Percentiles rank a stretch among this genome's conserved stretches.
These are phyloP conservation scores for Coniella lustricola DNA, from an alignment of 2,329 filamentous ascomycete species.

Conservation along the genomic window DNA sequence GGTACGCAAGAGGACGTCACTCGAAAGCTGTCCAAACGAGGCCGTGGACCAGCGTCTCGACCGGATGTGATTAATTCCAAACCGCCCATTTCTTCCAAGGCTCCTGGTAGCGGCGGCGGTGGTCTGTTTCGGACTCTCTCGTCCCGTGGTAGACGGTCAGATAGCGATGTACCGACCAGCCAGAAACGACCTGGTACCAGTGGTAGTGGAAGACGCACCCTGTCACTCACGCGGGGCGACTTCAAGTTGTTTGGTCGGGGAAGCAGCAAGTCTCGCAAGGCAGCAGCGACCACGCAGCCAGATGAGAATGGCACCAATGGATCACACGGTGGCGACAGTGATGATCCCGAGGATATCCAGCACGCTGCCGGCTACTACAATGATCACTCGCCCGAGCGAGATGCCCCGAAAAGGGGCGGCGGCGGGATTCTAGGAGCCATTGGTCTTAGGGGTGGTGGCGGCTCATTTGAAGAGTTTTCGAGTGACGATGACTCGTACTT, in stretches of 20 bases:
- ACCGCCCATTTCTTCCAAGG: slow-evolving; percentile 40
- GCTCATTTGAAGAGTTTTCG: slow-evolving; percentile 39
- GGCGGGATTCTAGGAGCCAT: slow-evolving; percentile 13
- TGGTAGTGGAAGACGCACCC: slow-evolving; percentile 47
- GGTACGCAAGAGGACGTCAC: slow-evolving; percentile 25
- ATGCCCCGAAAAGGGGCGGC: not conserved
- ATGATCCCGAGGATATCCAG: slow-evolving; percentile 28
- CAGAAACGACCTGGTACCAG: slow-evolving; percentile 29
- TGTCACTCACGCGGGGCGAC: slow-evolving; percentile 54
- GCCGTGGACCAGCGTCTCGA: slow-evolving; percentile 25
- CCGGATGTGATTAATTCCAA: slow-evolving; percentile 38
- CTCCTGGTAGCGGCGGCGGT: slow-evolving; percentile 20
- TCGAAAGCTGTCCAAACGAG: slow-evolving; percentile 36
- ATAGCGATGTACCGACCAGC: slow-evolving; percentile 22
- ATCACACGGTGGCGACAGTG: slow-evolving; percentile 37
- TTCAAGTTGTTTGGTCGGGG: slow-evolving; percentile 37
- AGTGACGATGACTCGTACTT: slow-evolving; percentile 54
- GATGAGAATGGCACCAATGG: slow-evolving; percentile 52
- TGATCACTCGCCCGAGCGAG: slow-evolving; percentile 21
- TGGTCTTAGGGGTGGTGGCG: slow-evolving; percentile 29
- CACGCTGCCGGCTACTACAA: slow-evolving; percentile 16
- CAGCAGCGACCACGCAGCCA: slow-evolving; percentile 23
- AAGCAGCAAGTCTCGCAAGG: slow-evolving; percentile 31
- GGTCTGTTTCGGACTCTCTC: slow-evolving; percentile 38
- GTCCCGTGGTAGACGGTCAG: slow-evolving; percentile 28